Evolutionary conservation across 345 rosid species (phyloP).

Genomic region (Camelina neglecta): DNA sequence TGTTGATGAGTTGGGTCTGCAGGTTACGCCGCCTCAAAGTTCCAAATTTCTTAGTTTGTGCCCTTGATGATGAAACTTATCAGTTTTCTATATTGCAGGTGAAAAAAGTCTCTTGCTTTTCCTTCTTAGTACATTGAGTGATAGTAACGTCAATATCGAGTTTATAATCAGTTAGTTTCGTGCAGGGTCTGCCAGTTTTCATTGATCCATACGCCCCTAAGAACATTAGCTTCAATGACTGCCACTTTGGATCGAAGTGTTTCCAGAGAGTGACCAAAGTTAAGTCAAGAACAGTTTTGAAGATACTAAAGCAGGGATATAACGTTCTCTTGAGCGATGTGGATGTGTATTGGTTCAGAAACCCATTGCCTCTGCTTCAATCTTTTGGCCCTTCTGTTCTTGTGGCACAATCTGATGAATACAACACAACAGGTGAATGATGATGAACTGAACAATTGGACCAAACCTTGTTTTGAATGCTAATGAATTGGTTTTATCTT

Average conservation of each 20-base stretch:
- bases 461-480: background rate
- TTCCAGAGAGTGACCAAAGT: conserved; percentile 91
- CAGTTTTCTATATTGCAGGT: conserved; percentile 80
- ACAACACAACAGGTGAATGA: conserved; percentile 65
- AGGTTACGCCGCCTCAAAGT: conserved; percentile 72
- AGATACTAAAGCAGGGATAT: conserved; percentile 83
- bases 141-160: background rate
- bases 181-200: conserved; percentile 89
- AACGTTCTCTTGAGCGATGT: conserved; percentile 89
- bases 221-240: conserved; percentile 83
- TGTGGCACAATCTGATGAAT: conserved; percentile 85
- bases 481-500: conserved; percentile 10
- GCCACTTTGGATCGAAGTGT: conserved; percentile 94
- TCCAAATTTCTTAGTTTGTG: conserved; percentile 79
- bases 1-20: conserved; percentile 98
- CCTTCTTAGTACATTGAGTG: background rate
- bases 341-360: conserved; percentile 87
- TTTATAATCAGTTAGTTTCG: conserved; percentile 19
- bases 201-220: conserved; percentile 69
- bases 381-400: conserved; percentile 80
- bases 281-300: conserved; percentile 84
- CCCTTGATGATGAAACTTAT: conserved; percentile 86
- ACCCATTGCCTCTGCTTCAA: conserved; percentile 70
- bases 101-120: conserved; percentile 27
- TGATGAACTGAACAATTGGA: conserved; percentile 18